Evolutionary conservation across 2,329 filamentous ascomycete species (phyloP).

Genomic region (Aspergillus sp.): DNA sequence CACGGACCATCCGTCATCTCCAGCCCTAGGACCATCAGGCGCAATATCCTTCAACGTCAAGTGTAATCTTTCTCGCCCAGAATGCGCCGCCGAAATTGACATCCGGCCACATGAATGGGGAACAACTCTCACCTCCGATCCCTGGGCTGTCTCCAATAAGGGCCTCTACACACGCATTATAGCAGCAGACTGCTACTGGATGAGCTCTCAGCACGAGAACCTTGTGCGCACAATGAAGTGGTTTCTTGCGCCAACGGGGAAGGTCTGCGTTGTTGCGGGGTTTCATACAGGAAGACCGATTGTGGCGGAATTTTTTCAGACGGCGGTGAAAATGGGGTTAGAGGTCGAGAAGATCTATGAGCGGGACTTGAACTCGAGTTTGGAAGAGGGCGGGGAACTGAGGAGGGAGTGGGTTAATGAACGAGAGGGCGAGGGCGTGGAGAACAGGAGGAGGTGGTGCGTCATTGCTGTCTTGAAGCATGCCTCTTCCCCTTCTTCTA

Average conservation of each 20-base stretch:
- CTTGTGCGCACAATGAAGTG: conserved; percentile 56
- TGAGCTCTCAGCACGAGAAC: conserved; percentile 57
- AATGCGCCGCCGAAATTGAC: conserved; percentile 20
- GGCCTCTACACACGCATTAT: conserved; percentile 55
- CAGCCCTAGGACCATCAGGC: conserved; percentile 41
- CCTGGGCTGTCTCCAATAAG: conserved; percentile 40
- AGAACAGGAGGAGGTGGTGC: conserved; percentile 58
- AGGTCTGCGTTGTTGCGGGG: conserved; percentile 55
- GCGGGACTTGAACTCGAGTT: conserved; percentile 49
- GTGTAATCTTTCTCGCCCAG: conserved; percentile 34
- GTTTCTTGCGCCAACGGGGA: conserved; percentile 48
- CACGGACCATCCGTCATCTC: conserved; percentile 51
- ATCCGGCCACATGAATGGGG: conserved; percentile 59
- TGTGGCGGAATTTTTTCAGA: conserved; percentile 57
- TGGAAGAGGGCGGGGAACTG: conserved; percentile 45
- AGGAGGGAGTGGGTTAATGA: conserved; percentile 43
- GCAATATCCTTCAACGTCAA: conserved; percentile 49
- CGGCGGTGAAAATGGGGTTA: conserved; percentile 44
- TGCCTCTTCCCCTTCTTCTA: neutral
- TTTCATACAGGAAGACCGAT: conserved; percentile 61
- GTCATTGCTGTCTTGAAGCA: conserved; percentile 49
- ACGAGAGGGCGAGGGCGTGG: conserved; percentile 48
- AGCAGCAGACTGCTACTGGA: conserved; percentile 63
- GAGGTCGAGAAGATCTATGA: conserved; percentile 56
- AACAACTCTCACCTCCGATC: conserved; percentile 37